Conservation (phyloP, 805 yeast genomes). For the Metschnikowia amazonensis region DNA sequence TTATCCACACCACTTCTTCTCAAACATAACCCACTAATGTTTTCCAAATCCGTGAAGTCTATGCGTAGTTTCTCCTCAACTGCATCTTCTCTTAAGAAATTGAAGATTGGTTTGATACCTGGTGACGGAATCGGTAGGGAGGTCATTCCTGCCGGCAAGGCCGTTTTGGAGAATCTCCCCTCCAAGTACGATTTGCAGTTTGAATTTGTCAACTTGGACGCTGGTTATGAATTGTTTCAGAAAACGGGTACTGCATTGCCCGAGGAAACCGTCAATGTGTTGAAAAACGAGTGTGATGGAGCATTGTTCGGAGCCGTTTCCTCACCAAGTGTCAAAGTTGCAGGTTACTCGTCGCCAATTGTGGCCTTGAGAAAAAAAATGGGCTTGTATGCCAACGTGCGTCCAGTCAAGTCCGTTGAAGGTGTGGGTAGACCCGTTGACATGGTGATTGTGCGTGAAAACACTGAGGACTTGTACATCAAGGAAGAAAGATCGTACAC, state of each 20-base stretch:
- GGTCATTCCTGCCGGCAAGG: constrained; percentile 95
- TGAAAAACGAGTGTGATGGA: constrained; percentile 86
- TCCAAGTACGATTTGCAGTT: constrained; percentile 72
- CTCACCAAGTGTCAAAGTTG: constrained; percentile 90
- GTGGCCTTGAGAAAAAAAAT: constrained; percentile 96
- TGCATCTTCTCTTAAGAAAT: constrained; percentile 28
- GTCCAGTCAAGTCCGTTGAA: constrained; percentile 93
- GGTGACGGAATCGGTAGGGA: constrained; percentile 99
- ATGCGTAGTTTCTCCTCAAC: constrained; percentile 31
- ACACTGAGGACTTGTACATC: constrained; percentile 95
- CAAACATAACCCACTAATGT: constrained; percentile 8
- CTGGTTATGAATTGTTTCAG: constrained; percentile 93
- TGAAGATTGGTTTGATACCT: constrained; percentile 71
- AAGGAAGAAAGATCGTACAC: constrained; percentile 82
- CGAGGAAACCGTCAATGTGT: constrained; percentile 77
- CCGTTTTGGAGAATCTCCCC: constrained; percentile 78
- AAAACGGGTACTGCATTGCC: constrained; percentile 96
- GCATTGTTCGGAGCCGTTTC: constrained; percentile 97
- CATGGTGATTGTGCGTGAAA: constrained; percentile 97
- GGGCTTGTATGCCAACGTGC: constrained; percentile 93
- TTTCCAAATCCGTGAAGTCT: constrained; percentile 17
- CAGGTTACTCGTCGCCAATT: constrained; percentile 96
- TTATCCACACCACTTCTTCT: not conserved
- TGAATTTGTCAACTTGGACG: constrained; percentile 82
- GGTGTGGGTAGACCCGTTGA: constrained; percentile 88